phyloP scores from a whole-genome alignment of 2,329 filamentous ascomycete species.

The Diaporthe citrichinensis region DNA sequence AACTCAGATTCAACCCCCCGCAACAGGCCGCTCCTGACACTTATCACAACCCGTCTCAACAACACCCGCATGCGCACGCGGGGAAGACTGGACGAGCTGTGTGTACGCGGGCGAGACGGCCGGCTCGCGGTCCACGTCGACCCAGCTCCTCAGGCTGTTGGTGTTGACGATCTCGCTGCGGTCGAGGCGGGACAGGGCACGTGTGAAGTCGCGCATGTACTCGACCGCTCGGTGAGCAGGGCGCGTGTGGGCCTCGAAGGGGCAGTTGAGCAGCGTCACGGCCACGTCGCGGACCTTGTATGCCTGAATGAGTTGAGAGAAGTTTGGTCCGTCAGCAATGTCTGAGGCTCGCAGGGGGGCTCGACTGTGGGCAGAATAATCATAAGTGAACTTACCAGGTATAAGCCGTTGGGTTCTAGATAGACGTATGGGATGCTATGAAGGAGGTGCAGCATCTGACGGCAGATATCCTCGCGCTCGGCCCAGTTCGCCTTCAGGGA shows the following conservation, averaged over 20 bases:
- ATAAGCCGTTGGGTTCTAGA: slow-evolving; percentile 53
- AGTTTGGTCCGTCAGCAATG: neutral
- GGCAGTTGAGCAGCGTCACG: slow-evolving; percentile 51
- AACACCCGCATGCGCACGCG: neutral
- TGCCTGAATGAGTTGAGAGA: slow-evolving; percentile 44
- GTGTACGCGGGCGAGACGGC: neutral
- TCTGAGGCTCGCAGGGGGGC: too few species aligned
- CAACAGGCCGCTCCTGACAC: neutral
- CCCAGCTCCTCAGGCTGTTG: slow-evolving; percentile 50
- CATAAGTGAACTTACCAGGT: slow-evolving; percentile 41
- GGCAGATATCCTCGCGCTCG: slow-evolving; percentile 54
- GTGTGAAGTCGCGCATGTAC: slow-evolving; percentile 50
- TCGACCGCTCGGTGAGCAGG: slow-evolving; percentile 46
- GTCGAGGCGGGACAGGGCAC: slow-evolving; percentile 49
- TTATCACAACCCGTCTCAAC: neutral
- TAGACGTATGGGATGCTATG: slow-evolving; percentile 50
- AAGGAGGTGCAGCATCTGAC: slow-evolving; percentile 53
- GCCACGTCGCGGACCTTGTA: slow-evolving; percentile 55
- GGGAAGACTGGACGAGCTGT: neutral
- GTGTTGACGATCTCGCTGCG: slow-evolving; percentile 52
- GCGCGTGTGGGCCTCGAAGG: slow-evolving; percentile 48
- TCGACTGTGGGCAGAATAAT: too few species aligned
- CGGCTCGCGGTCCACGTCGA: slow-evolving; percentile 45
- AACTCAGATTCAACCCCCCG: neutral
- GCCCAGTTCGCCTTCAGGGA: slow-evolving; percentile 46